phyloP scores from a whole-genome alignment of 2,329 filamentous ascomycete genomes.

The Parastagonospora avenae region DNA sequence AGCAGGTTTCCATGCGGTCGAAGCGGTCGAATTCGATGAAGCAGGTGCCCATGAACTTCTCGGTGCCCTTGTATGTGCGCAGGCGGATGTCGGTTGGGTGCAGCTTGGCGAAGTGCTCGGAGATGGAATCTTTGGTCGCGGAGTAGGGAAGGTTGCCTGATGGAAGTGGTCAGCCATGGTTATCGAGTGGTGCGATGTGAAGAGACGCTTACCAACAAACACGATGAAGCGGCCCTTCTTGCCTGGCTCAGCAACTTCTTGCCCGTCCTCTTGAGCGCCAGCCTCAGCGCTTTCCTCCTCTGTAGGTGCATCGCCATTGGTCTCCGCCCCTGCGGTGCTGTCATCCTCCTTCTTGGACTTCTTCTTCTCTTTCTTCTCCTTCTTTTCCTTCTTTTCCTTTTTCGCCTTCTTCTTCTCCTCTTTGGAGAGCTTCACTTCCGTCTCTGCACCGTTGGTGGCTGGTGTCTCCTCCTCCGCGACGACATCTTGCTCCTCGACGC shows the following conservation, averaged over 20 bases:
- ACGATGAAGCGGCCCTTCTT: conserved; percentile 71
- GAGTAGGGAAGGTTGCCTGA: conserved; percentile 86
- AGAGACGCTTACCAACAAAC: conserved; percentile 67
- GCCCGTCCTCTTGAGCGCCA: conserved; percentile 22
- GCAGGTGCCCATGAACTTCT: conserved; percentile 47
- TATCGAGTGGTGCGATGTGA: background rate
- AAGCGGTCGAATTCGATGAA: conserved; percentile 86
- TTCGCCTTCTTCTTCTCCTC: conserved; percentile 33
- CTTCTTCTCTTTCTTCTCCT: conserved; percentile 16
- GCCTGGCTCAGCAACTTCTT: conserved; percentile 15
- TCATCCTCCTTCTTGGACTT: conserved; percentile 19
- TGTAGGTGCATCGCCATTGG: conserved; percentile 16
- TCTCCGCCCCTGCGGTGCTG: conserved; percentile 14
- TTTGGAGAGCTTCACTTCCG: conserved; percentile 11
- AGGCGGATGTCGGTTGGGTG: conserved; percentile 70
- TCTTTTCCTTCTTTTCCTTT: conserved; percentile 36
- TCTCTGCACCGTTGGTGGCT: conserved; percentile 7
- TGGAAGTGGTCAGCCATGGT: conserved; percentile 17
- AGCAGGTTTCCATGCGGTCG: conserved; percentile 89
- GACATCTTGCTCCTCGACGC: conserved; percentile 18
- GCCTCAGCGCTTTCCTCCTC: conserved; percentile 23
- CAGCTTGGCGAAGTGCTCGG: conserved; percentile 78
- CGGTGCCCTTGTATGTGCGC: conserved; percentile 44
- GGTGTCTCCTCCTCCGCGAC: background rate
- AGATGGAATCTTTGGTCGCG: conserved; percentile 72